Base-by-base conservation (phyloP, 176 grass and related monocot genomes). In the Chrysopogon serrulatus region DNA sequence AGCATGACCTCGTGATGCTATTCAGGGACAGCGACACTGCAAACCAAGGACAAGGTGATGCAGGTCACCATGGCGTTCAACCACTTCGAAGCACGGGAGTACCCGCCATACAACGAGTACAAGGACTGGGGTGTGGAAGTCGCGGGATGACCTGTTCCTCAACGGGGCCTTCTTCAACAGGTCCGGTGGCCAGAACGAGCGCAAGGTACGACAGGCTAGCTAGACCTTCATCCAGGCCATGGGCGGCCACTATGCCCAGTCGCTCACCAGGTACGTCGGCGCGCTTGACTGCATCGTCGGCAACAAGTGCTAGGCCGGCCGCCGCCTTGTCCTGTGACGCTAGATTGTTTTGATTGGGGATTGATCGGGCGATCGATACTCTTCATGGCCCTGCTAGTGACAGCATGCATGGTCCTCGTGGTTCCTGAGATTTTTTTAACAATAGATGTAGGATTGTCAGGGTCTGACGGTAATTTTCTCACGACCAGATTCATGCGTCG, bases 11-110 rank as follows among this genome's bases (percentile, higher is more conserved):
- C 56, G 91, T 94, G n/a, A 84, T 97, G 87, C 75, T 97, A 23
- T 93, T 97, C 54, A 91, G 94, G 1, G 94, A 91, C 19, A 86
- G 87, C 85, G 77, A 97, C 85, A 5, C 63, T 5, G 32, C 77
- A n/a, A 30, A 3, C 34, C 28, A 37, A 84, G 34, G 91, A 97
- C 85, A 35, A 42, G 10, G 62, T 80, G 9, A 97, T 93, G 94
- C 94, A 97, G 88, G 27, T 92, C 33, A 97, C 94, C 13, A 77
- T 97, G 1, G 94, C 94, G 0, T 97, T 92, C 89, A 97, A 97
- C 87, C 94, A 97, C 71, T 97, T 97, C 60, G 94, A n/a, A n/a
- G 94, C 0, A 85, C 56, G 92, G 75, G 92, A 92, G 73, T 94
- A 88, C 84, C 41, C 91, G 18, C 49, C 77, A 0, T 59, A 92